phyloP scores from a whole-genome alignment of 148 eudicot genomes.

The Nyssa sinensis region DNA sequence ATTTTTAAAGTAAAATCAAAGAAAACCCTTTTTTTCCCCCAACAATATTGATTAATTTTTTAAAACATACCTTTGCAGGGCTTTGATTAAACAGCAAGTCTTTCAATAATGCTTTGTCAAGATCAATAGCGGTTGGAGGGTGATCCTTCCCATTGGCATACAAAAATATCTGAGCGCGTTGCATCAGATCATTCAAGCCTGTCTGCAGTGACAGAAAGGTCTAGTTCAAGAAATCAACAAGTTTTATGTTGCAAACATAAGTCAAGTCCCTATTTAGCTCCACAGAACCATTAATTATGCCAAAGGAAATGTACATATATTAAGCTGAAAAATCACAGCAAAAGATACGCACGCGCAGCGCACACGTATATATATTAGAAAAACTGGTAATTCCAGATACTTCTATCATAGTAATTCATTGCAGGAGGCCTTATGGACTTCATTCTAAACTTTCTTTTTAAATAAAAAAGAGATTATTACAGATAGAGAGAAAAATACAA shows the following conservation, averaged over 20 bases:
- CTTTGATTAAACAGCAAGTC: conserved; percentile 29
- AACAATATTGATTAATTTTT: neutral
- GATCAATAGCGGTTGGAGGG: conserved; percentile 30
- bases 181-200: conserved; percentile 20
- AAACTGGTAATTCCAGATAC: no score
- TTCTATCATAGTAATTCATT: no score
- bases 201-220: conserved; percentile 13
- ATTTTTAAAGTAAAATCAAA: neutral
- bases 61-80: conserved; percentile 24
- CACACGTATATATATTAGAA: no score
- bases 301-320: no score
- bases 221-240: neutral
- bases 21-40: no score
- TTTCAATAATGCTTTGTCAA: conserved; percentile 25
- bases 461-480: no score
- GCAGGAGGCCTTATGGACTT: no score
- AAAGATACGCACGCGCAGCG: no score
- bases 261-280: neutral
- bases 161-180: conserved; percentile 25
- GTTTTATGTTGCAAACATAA: neutral
- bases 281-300: no score
- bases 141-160: conserved; percentile 31
- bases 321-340: neutral
- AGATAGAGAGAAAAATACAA: no score
- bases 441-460: no score